Conservation (phyloP, 108 stramenopile species). For the Stephanodiscus minutulus region DNA sequence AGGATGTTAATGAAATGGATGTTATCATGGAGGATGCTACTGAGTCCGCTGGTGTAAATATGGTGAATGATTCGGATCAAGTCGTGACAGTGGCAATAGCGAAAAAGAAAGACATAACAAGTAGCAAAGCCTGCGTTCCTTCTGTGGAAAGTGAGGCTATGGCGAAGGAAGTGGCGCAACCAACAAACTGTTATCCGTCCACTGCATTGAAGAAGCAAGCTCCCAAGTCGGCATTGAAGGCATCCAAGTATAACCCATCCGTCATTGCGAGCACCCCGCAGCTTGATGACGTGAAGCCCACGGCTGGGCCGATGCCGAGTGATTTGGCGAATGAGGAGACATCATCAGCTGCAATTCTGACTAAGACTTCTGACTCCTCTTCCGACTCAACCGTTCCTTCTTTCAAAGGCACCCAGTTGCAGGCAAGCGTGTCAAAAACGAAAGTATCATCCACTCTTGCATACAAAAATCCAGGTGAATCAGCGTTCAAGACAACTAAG, state of each 20-base stretch:
- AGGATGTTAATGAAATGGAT: constrained; percentile 14
- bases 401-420: not conserved
- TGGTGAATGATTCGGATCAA: not conserved
- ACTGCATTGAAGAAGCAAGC: constrained; percentile 21
- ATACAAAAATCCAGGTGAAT: constrained; percentile 12
- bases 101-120: not conserved
- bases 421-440: not conserved
- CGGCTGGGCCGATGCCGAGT: constrained; percentile 1
- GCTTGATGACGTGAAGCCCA: constrained; percentile 1
- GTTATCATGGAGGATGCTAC: constrained; percentile 6
- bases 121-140: not conserved
- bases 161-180: constrained; percentile 7
- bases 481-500: constrained; percentile 11
- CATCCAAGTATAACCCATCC: constrained; percentile 31
- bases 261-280: constrained; percentile 13
- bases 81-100: not conserved
- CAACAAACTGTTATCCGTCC: constrained; percentile 1
- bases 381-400: not conserved
- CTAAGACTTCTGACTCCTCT: constrained; percentile 11
- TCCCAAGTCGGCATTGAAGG: constrained; percentile 37
- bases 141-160: constrained; percentile 8
- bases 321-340: not conserved
- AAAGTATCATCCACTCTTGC: not conserved
- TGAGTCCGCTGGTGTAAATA: not conserved
- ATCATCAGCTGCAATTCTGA: constrained; percentile 8